Percentiles rank a stretch among this genome's conserved stretches.
These are phyloP conservation scores for Neurospora sp. DNA, from an alignment of 495 filamentous ascomycete species.

Conservation along the genomic window DNA sequence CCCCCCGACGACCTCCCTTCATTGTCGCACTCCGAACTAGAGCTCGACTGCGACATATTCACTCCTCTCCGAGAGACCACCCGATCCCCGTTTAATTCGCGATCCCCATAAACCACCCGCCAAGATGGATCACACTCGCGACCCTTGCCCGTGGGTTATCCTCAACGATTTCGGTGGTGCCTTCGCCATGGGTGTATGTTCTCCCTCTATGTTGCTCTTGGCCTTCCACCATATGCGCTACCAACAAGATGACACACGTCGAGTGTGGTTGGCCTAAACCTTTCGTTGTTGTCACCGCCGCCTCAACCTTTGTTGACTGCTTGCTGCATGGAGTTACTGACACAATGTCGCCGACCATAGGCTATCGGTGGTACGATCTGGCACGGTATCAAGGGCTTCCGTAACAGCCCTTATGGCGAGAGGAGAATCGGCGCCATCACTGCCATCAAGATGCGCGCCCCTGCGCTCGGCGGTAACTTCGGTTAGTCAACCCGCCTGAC, in stretches of 20 bases:
- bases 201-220: neutral
- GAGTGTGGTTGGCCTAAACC: neutral
- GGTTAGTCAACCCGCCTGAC: constrained; percentile 33
- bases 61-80: neutral
- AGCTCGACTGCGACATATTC: neutral
- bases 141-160: constrained; percentile 94
- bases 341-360: constrained; percentile 24
- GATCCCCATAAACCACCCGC: constrained; percentile 8
- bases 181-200: constrained; percentile 89
- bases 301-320: neutral
- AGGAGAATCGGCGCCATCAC: constrained; percentile 91
- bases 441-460: constrained; percentile 92
- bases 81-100: neutral
- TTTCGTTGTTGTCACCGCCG: neutral
- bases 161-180: constrained; percentile 96
- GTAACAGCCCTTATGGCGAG: constrained; percentile 85
- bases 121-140: constrained; percentile 71
- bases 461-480: constrained; percentile 94
- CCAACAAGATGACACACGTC: neutral
- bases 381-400: constrained; percentile 96
- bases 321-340: neutral
- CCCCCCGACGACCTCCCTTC: neutral
- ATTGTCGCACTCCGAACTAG: neutral
- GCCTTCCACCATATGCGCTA: constrained; percentile 1
- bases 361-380: constrained; percentile 90